Percentiles rank a stretch among this genome's conserved stretches.
phyloP scores from a whole-genome alignment of 352 stramenopile genomes.

The Blastocystis sp. region DNA sequence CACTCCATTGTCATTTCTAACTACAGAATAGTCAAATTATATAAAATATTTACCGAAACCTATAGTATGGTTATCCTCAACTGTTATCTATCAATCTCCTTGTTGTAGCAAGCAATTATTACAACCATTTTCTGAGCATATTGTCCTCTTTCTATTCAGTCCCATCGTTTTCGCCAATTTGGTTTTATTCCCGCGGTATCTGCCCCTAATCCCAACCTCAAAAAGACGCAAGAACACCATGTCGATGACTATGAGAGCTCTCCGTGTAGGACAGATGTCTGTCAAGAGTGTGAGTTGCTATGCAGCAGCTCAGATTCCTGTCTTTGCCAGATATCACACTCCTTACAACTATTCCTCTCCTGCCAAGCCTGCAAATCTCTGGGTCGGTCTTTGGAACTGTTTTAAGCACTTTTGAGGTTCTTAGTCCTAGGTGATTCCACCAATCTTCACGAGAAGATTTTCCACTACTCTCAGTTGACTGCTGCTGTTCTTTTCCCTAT shows the following conservation, averaged over 20 bases:
- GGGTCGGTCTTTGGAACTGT: slow-evolving; percentile 58
- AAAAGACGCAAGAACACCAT: slow-evolving; percentile 47
- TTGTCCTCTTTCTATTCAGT: too few species aligned
- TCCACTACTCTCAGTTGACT: slow-evolving; percentile 66
- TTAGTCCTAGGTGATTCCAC: slow-evolving; percentile 58
- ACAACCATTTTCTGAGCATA: too few species aligned
- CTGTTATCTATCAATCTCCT: too few species aligned
- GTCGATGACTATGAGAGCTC: slow-evolving; percentile 65
- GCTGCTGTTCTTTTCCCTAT: slow-evolving; percentile 47
- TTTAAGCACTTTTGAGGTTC: background rate
- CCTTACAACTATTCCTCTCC: slow-evolving; percentile 68
- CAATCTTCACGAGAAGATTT: slow-evolving; percentile 68
- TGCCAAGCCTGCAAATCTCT: slow-evolving; percentile 57
- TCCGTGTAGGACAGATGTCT: slow-evolving; percentile 59
- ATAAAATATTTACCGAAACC: too few species aligned
- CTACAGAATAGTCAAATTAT: background rate
- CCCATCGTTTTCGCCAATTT: too few species aligned
- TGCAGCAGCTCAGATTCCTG: slow-evolving; percentile 15
- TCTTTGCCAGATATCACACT: slow-evolving; percentile 67
- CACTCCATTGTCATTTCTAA: background rate
- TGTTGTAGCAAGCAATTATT: too few species aligned
- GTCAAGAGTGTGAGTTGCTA: slow-evolving; percentile 48
- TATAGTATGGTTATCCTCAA: too few species aligned
- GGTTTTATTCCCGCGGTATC: slow-evolving; percentile 29
- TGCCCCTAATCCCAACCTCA: background rate